A percentile compares a stretch with the other conserved stretches of the same genome.
phyloP scores from a whole-genome alignment of 2,329 filamentous ascomycete genomes.

The Xylariales sp. region DNA sequence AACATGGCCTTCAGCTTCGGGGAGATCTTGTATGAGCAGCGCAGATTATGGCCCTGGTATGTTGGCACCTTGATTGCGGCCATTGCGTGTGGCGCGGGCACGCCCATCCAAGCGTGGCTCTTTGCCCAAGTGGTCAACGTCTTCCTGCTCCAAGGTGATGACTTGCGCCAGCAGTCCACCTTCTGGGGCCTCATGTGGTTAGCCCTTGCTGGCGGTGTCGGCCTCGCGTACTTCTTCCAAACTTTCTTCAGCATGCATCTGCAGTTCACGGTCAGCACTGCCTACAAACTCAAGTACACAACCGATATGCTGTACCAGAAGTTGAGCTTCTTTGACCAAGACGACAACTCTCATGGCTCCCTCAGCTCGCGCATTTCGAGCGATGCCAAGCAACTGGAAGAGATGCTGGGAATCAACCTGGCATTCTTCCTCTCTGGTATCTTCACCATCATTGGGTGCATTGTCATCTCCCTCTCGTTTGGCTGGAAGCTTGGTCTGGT shows the following conservation, averaged over 20 bases:
- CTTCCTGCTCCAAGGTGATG: conserved; percentile 30
- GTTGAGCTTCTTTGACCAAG: conserved; percentile 52
- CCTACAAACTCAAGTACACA: conserved; percentile 7
- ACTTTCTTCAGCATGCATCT: conserved; percentile 21
- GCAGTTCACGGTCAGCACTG: conserved; percentile 48
- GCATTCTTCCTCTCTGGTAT: conserved; percentile 55
- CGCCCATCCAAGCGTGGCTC: conserved; percentile 46
- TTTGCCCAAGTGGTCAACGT: conserved; percentile 45
- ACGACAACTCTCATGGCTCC: conserved; percentile 52
- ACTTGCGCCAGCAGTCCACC: conserved; percentile 32
- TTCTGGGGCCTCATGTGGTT: conserved; percentile 64
- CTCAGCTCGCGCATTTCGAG: conserved; percentile 46
- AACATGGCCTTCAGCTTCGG: conserved; percentile 37
- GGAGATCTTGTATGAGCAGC: conserved; percentile 48
- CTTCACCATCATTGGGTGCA: conserved; percentile 57
- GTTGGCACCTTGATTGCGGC: background rate
- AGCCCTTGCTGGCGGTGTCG: conserved; percentile 46
- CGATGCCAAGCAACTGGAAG: conserved; percentile 52
- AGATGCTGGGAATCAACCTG: conserved; percentile 56
- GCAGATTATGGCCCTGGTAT: background rate
- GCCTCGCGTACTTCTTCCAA: conserved; percentile 46
- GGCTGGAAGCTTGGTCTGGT: conserved; percentile 71
- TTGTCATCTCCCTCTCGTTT: conserved; percentile 62
- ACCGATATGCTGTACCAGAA: conserved; percentile 44
- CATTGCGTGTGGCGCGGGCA: conserved; percentile 35